Conservation (phyloP, 2,329 filamentous ascomycete species). For the Colletotrichum tropicicola region DNA sequence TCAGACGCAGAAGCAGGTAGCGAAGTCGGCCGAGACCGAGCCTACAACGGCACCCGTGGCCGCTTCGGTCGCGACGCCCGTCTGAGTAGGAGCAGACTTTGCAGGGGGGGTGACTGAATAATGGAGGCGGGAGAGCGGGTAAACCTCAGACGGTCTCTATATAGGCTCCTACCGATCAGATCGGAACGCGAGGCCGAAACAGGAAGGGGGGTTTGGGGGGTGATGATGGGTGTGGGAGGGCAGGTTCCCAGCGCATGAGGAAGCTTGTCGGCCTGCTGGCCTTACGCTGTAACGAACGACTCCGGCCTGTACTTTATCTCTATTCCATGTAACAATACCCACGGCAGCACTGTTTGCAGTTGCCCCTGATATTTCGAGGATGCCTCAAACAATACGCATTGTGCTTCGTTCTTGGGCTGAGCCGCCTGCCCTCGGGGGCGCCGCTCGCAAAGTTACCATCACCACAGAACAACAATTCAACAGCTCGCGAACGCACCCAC, state of each 20-base stretch:
- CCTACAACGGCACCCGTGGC: not conserved
- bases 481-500: not conserved
- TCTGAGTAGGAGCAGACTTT: constrained; percentile 13
- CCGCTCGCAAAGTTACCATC: not conserved
- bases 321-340: constrained; percentile 21
- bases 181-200: constrained; percentile 17
- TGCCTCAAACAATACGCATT: not conserved
- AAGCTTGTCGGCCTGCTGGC: not conserved
- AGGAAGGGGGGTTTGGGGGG: not conserved
- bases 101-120: not conserved
- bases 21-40: constrained; percentile 12
- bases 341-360: not conserved
- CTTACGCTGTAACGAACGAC: not conserved
- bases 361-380: not conserved
- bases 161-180: constrained; percentile 24
- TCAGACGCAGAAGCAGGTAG: constrained; percentile 2
- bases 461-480: not conserved
- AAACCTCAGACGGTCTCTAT: not conserved
- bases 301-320: constrained; percentile 2
- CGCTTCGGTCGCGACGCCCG: constrained; percentile 3
- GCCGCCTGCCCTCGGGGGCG: not conserved
- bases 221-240: not conserved
- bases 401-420: not conserved
- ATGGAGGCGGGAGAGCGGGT: not conserved
- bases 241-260: not conserved